phyloP scores from a whole-genome alignment of 257 asterid species.

The Primulina huaijiensis region DNA sequence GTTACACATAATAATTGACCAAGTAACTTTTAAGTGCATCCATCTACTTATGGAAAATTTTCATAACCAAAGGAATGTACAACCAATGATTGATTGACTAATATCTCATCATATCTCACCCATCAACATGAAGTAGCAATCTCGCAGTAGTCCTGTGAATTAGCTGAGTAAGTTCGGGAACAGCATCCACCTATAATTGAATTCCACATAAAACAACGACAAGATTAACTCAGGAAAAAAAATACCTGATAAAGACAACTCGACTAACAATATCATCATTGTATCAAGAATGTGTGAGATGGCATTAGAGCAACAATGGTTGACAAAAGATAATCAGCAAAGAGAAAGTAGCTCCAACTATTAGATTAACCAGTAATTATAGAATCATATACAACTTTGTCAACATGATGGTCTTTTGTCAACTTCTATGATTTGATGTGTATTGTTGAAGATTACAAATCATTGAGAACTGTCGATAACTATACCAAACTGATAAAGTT shows the following conservation, averaged over 20 bases:
- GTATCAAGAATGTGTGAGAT: constrained; percentile 17
- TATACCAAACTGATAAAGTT: background rate
- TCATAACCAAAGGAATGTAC: constrained; percentile 14
- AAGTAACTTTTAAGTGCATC: constrained; percentile 12
- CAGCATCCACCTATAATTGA: constrained; percentile 84
- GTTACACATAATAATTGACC: constrained; percentile 3
- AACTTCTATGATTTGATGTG: background rate
- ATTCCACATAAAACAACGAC: constrained; percentile 26
- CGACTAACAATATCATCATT: constrained; percentile 5
- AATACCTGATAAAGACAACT: background rate
- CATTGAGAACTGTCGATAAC: background rate
- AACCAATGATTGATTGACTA: constrained; percentile 7
- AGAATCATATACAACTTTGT: background rate
- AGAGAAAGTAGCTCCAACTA: constrained; percentile 5
- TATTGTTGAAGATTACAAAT: background rate
- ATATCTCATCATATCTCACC: constrained; percentile 53
- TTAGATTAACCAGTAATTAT: constrained; percentile 14
- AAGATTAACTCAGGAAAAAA: constrained; percentile 11
- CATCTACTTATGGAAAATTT: constrained; percentile 12
- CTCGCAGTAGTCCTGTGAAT: constrained; percentile 90
- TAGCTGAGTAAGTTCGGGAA: constrained; percentile 79
- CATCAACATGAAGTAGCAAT: constrained; percentile 77
- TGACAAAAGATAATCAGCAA: constrained; percentile 13
- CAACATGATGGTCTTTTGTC: background rate
- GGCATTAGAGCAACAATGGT: constrained; percentile 1